These are phyloP conservation scores for Xylaria intraflava DNA, from an alignment of 495 filamentous ascomycete genomes.

Conservation along the genomic window DNA sequence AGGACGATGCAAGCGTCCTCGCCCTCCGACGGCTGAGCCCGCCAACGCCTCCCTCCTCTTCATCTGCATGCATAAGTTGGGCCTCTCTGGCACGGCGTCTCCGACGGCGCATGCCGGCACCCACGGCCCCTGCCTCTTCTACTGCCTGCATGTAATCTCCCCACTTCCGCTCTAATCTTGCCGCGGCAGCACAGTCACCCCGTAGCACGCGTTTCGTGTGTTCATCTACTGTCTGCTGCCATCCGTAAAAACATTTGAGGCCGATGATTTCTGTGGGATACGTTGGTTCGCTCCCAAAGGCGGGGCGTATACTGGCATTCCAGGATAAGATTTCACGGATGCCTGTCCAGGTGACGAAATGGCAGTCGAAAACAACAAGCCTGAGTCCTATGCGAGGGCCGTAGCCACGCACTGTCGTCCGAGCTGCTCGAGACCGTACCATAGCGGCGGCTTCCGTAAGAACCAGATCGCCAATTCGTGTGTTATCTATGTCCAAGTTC, in stretches of 20 bases:
- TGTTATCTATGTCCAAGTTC: conserved; percentile 88
- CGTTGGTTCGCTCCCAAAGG: conserved; percentile 30
- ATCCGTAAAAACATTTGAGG: conserved; percentile 90
- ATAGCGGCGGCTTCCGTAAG: conserved; percentile 77
- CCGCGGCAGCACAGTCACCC: conserved; percentile 64
- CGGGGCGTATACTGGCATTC: conserved; percentile 61
- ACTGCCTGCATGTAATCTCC: conserved; percentile 87
- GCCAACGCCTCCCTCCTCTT: conserved; percentile 54
- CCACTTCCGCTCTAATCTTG: conserved; percentile 80
- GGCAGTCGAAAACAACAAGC: conserved; percentile 86
- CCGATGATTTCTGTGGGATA: conserved; percentile 70
- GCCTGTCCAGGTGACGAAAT: conserved; percentile 86
- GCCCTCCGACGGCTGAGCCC: conserved; percentile 42
- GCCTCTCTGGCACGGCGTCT: conserved; percentile 73
- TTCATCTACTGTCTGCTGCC: conserved; percentile 90
- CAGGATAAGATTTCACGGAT: conserved; percentile 77
- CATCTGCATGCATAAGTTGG: conserved; percentile 65
- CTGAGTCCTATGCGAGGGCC: conserved; percentile 57
- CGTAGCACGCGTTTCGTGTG: conserved; percentile 77
- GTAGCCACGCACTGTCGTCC: conserved; percentile 30
- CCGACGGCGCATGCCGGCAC: conserved; percentile 55
- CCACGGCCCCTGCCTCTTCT: conserved; percentile 69
- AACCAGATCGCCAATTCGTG: conserved; percentile 78
- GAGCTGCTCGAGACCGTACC: conserved; percentile 57
- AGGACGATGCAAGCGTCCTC: conserved; percentile 45